Conservation (phyloP, 129 eudicot genomes). For the Flaveria brownii region DNA sequence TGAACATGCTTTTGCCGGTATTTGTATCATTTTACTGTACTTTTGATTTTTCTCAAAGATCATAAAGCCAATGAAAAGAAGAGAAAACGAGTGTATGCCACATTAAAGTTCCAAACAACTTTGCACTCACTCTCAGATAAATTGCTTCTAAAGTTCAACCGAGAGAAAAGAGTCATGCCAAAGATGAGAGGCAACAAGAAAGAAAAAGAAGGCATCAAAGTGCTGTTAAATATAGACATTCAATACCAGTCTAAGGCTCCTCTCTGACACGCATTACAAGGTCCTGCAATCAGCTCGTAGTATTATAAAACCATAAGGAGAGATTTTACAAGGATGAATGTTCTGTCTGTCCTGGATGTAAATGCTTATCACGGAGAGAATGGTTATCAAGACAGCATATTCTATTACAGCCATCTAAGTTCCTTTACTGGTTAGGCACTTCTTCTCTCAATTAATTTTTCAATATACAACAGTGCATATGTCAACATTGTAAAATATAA, state of each 20-base stretch:
- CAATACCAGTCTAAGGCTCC: neutral
- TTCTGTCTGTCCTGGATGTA: neutral
- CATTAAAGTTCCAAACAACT: no score
- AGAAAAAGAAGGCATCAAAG: neutral
- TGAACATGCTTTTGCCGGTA: no score
- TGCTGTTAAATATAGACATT: neutral
- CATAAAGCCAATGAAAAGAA: no score
- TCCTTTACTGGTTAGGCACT: slow-evolving; percentile 15
- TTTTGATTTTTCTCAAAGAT: no score
- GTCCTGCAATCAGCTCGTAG: neutral
- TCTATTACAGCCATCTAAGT: slow-evolving; percentile 4
- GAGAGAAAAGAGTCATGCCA: no score
- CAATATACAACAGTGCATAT: slow-evolving; percentile 1
- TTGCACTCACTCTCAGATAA: no score
- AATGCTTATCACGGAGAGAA: neutral
- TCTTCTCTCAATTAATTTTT: neutral
- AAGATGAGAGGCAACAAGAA: no score
- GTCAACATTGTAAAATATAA: neutral
- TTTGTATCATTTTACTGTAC: no score
- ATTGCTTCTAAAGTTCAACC: no score
- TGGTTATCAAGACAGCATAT: slow-evolving; percentile 5
- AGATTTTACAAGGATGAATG: neutral
- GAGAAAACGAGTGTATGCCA: no score
- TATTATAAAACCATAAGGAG: neutral
- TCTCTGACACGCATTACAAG: neutral